Percentiles rank a stretch among this genome's conserved stretches.
These are phyloP conservation scores for Elongisporangium prolatum DNA, from an alignment of 352 stramenopile species.

Conservation along the genomic window DNA sequence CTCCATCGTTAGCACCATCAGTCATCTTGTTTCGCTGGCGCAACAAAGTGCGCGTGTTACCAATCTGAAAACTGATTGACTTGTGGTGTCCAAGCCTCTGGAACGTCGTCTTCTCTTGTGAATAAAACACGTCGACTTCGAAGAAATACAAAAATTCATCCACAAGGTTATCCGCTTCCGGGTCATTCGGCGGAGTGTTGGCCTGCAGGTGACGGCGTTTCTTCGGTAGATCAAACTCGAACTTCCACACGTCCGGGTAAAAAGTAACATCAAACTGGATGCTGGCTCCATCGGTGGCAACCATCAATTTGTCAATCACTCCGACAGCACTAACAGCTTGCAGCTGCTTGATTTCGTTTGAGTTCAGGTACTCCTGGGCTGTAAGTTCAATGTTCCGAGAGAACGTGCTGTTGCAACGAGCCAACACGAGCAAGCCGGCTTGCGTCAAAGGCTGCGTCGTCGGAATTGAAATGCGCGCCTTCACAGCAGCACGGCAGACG, in stretches of 20 bases:
- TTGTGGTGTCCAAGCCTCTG: constrained; percentile 58
- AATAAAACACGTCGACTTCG: constrained; percentile 82
- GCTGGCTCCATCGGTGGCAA: constrained; percentile 25
- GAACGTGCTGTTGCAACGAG: constrained; percentile 83
- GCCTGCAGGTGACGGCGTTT: constrained; percentile 69
- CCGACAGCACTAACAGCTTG: constrained; percentile 65
- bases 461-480: constrained; percentile 59
- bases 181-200: constrained; percentile 12
- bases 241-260: constrained; percentile 88
- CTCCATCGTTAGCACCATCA: constrained; percentile 41
- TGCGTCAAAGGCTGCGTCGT: constrained; percentile 27
- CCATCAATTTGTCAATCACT: constrained; percentile 49
- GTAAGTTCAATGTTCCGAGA: constrained; percentile 57
- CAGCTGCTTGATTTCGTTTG: constrained; percentile 63
- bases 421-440: constrained; percentile 49
- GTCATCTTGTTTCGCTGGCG: constrained; percentile 80
- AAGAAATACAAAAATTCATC: constrained; percentile 85
- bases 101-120: constrained; percentile 48
- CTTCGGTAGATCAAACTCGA: constrained; percentile 85
- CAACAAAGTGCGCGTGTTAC: constrained; percentile 79
- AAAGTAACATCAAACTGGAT: constrained; percentile 82
- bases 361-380: constrained; percentile 39
- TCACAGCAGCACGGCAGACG: constrained; percentile 77
- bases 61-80: constrained; percentile 84
- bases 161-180: constrained; percentile 32